A percentile compares a stretch with the other conserved stretches of the same genome.
These are phyloP conservation scores for Saitozyma sp. DNA, from an alignment of 768 basidiomycete genomes.

Conservation along the genomic window DNA sequence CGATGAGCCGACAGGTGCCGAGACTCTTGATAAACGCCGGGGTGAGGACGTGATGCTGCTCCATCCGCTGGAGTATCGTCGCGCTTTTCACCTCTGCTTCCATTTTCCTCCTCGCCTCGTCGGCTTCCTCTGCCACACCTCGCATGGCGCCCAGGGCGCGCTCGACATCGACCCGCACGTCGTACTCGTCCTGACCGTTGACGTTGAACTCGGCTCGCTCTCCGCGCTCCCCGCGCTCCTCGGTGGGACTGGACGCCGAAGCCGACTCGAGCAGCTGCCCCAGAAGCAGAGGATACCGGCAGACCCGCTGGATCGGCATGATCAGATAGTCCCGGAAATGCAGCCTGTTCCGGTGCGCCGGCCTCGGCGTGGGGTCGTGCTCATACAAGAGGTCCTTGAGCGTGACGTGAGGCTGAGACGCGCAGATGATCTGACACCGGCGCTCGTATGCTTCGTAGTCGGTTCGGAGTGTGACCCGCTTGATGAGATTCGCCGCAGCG, in stretches of 20 bases:
- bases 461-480: constrained; percentile 64
- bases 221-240: constrained; percentile 10
- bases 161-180: constrained; percentile 46
- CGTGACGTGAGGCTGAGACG: constrained; percentile 25
- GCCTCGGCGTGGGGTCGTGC: constrained; percentile 13
- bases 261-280: constrained; percentile 61
- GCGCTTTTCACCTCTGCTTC: constrained; percentile 67
- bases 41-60: constrained; percentile 48
- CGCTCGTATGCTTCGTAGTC: constrained; percentile 87
- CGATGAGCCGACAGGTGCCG: constrained; percentile 75
- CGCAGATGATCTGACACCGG: constrained; percentile 64
- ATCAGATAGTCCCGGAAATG: constrained; percentile 80
- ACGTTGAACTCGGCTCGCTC: constrained; percentile 13
- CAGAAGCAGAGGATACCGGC: constrained; percentile 89
- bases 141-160: constrained; percentile 67
- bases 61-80: constrained; percentile 69
- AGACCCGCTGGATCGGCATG: constrained; percentile 94
- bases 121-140: constrained; percentile 71
- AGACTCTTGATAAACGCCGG: constrained; percentile 60
- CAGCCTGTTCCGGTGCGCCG: constrained; percentile 41
- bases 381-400: constrained; percentile 48
- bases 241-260: constrained; percentile 15
- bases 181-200: constrained; percentile 17
- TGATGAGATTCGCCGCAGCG: constrained; percentile 73
- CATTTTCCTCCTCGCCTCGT: constrained; percentile 72